Evolutionary conservation across 179 eudicot genomes (phyloP), one percentile per base, ranked within the genome.

Genomic region (Nepenthes alata): DNA sequence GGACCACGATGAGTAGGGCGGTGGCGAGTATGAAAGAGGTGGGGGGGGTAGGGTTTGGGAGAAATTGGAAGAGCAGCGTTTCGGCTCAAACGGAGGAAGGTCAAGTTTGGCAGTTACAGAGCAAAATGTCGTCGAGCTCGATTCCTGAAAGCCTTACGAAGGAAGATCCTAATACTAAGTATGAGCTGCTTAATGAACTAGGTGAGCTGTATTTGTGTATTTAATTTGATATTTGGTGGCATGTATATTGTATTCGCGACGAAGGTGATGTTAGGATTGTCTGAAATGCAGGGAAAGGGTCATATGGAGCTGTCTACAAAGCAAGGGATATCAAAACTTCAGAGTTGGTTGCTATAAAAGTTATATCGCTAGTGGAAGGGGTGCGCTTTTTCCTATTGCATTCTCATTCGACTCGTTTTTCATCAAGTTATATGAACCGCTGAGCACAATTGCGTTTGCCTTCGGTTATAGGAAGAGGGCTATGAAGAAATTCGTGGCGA

Each of bases 401-500:
- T 47, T 50, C 56, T 14, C n/a, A 11, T 53, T 55, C 4, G 11
- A 57, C 13, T 34, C 58, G 61, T 47, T 69, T 41, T 25, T 48
- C 7, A 35, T 52, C 55, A 38, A 38, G 37, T 35, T 64, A 47
- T 53, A 9, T 64, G 14, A 60, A n/a, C 45, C 44, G 41, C 34
- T 55, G 48, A 45, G 53, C 13, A 12, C n/a, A 13, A 34, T 45
- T 58, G 37, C 57, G 13, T 9, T 67, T 64, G 50, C 65, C 52
- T 13, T 39, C 52, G 69, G 64, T 44, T 58, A 47, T 71, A 89
- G 98, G 98, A 91, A 72, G 98, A 91, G 67, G 98, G 98, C 13
- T 93, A 93, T 70, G 98, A 93, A 77, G 98, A 93, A 74, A 93
- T 93, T 68, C 87, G 98, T 12, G 96, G 98, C 50, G 98, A 93